Conservation (phyloP, 1,284 basidiomycete species). For the Butyriboletus regius region DNA sequence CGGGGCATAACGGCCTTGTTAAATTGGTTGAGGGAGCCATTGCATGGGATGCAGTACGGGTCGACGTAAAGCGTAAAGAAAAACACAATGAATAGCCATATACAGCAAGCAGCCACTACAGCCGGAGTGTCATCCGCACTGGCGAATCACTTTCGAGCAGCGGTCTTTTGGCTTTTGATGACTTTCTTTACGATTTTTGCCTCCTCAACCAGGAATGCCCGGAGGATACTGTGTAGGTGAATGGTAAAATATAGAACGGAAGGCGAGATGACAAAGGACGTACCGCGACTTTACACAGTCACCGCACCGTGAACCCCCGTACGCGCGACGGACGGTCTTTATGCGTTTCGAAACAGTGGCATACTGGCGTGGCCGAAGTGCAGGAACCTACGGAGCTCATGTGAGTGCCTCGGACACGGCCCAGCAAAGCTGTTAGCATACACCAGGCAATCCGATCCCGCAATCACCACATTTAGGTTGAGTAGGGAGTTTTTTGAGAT, state of each 20-base stretch:
- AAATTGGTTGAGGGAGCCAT: constrained; percentile 7
- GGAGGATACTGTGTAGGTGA: constrained; percentile 71
- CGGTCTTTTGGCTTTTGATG: constrained; percentile 67
- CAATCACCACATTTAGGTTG: constrained; percentile 98
- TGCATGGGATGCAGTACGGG: constrained; percentile 21
- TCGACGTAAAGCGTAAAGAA: constrained; percentile 5
- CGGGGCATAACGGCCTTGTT: constrained; percentile 2
- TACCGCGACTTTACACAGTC: constrained; percentile 87
- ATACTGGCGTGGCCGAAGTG: constrained; percentile 87
- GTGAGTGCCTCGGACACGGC: constrained; percentile 1
- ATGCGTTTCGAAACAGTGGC: constrained; percentile 90
- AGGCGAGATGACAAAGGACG: constrained; percentile 25
- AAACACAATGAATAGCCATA: constrained; percentile 10
- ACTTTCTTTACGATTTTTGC: constrained; percentile 99
- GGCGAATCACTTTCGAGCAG: constrained; percentile 20
- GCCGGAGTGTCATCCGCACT: neutral
- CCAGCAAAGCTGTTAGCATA: constrained; percentile 40
- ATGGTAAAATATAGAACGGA: neutral
- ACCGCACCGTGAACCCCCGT: constrained; percentile 92
- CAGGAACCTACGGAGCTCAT: constrained; percentile 58
- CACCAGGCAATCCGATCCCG: constrained; percentile 82
- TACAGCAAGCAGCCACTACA: neutral
- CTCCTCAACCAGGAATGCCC: constrained; percentile 98
- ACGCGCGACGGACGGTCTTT: constrained; percentile 89
- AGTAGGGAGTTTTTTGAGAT: constrained; percentile 78